A percentile compares a stretch with the other conserved stretches of the same genome.
These are phyloP conservation scores for Daedaleopsis sinensis DNA, from an alignment of 768 basidiomycete species.

Conservation along the genomic window DNA sequence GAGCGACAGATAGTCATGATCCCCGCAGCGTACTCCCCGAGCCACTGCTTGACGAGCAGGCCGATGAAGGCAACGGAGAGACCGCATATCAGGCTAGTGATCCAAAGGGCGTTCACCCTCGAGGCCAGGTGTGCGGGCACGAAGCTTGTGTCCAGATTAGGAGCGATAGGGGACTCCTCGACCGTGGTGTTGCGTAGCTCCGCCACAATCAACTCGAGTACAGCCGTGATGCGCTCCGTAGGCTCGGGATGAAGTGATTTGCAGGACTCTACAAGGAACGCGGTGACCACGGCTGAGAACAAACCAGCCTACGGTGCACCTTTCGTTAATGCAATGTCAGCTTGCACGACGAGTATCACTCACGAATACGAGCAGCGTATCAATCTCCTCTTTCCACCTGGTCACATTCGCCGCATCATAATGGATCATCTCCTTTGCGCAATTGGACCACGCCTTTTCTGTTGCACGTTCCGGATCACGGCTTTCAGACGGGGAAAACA, in stretches of 20 bases:
- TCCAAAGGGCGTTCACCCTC: slow-evolving; percentile 22
- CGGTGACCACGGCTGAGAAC: slow-evolving; percentile 11
- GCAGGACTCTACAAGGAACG: slow-evolving; percentile 7
- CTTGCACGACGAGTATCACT: neutral
- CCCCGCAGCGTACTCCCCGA: slow-evolving; percentile 20
- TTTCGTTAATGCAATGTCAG: neutral
- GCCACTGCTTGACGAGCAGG: slow-evolving; percentile 31
- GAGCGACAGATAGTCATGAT: slow-evolving; percentile 5
- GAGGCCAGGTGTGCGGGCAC: neutral
- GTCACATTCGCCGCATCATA: neutral
- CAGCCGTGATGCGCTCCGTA: neutral
- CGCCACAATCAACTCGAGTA: neutral
- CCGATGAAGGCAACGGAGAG: slow-evolving; percentile 26
- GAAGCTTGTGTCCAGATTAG: neutral
- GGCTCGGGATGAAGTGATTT: neutral
- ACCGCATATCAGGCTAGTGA: slow-evolving; percentile 24
- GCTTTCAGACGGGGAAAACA: neutral
- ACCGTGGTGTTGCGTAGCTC: neutral
- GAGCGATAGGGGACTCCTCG: neutral
- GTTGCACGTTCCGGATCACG: neutral
- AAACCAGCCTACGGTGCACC: slow-evolving; percentile 8
- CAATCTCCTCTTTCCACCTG: slow-evolving; percentile 6
- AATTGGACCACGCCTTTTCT: neutral
- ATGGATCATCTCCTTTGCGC: neutral
- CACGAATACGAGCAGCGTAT: slow-evolving; percentile 4